These are phyloP conservation scores for Penicillium chermesinum DNA, from an alignment of 495 filamentous ascomycete species.

Conservation along the genomic window DNA sequence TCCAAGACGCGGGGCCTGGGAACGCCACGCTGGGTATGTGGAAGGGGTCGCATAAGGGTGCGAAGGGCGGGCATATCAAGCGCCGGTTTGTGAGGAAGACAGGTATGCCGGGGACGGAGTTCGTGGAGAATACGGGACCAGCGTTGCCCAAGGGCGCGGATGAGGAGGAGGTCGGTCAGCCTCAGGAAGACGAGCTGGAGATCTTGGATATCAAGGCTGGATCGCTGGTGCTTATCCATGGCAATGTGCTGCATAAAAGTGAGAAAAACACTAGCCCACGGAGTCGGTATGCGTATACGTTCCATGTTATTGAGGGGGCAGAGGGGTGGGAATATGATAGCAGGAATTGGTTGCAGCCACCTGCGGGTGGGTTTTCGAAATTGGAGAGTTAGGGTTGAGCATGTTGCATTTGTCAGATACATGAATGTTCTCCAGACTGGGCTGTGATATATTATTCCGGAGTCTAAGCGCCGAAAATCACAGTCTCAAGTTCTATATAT, in stretches of 20 bases:
- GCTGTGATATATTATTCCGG: too few relatives aligned
- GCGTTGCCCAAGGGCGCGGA: conserved; percentile 43
- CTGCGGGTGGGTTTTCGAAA: conserved; percentile 67
- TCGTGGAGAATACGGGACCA: conserved; percentile 45
- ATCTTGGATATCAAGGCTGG: conserved; percentile 80
- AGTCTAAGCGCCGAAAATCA: too few relatives aligned
- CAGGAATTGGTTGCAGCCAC: conserved; percentile 89
- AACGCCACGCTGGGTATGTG: conserved; percentile 89
- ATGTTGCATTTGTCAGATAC: too few relatives aligned
- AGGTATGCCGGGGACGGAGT: conserved; percentile 50
- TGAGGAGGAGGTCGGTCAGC: conserved; percentile 26
- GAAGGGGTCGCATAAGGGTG: conserved; percentile 63
- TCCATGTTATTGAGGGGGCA: conserved; percentile 91
- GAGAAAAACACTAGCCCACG: conserved; percentile 79
- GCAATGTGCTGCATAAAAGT: conserved; percentile 94
- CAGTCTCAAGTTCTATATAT: too few relatives aligned
- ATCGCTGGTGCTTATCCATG: conserved; percentile 88
- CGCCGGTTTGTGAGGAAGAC: conserved; percentile 69
- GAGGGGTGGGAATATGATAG: conserved; percentile 68
- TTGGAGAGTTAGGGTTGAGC: conserved; percentile 24
- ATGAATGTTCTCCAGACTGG: too few relatives aligned
- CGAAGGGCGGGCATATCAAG: conserved; percentile 45
- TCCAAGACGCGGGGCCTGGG: conserved; percentile 78
- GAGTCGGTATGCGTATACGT: conserved; percentile 94
- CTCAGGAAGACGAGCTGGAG: conserved; percentile 55